phyloP scores from a whole-genome alignment of 345 rosid species.

The Atalantia buxifolia region DNA sequence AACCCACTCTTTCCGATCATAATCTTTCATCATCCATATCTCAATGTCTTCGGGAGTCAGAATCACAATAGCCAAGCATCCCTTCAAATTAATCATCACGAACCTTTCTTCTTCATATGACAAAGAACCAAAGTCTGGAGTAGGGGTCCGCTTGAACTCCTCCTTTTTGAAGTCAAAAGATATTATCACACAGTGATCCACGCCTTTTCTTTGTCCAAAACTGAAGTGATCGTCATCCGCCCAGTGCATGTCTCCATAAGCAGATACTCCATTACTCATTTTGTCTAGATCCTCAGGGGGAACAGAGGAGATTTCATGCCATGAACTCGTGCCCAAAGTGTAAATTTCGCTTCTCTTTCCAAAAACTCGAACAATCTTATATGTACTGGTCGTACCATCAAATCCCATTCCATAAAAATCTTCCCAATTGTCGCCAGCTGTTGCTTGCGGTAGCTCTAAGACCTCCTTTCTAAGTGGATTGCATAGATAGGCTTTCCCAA shows the following conservation, averaged over 20 bases:
- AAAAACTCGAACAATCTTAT: background rate
- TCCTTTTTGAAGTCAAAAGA: background rate
- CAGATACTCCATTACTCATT: background rate
- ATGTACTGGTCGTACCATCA: background rate
- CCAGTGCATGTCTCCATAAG: background rate
- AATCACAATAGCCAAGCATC: background rate
- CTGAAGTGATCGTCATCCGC: background rate
- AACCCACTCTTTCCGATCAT: background rate
- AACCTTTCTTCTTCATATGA: no score
- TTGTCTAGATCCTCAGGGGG: background rate
- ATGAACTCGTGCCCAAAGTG: background rate
- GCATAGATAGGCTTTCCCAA: background rate
- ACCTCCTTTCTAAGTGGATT: background rate
- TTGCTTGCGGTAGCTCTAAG: background rate
- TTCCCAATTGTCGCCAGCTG: background rate
- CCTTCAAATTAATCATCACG: background rate
- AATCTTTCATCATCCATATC: background rate
- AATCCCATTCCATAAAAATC: background rate
- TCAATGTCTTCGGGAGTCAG: background rate
- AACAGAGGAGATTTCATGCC: background rate
- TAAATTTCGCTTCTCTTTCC: background rate
- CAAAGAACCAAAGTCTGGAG: background rate
- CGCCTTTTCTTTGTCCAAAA: background rate
- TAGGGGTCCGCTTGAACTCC: background rate
- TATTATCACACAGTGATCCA: background rate